phyloP scores from a whole-genome alignment of 192 early-diverging fungal genomes.

The Umbelopsis isabellina region DNA sequence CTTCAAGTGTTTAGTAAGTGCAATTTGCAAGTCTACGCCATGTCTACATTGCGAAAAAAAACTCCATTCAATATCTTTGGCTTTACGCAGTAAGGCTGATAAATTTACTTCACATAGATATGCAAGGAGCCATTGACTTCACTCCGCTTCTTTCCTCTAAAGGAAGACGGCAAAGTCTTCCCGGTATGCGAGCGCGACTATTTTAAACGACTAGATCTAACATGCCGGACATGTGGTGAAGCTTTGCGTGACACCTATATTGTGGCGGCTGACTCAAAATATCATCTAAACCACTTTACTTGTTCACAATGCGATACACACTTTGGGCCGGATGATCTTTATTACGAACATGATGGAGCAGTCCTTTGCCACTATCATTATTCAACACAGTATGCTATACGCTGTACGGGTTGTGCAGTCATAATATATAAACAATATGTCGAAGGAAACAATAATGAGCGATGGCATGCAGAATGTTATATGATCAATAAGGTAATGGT shows the following conservation, averaged over 20 bases:
- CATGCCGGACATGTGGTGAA: slow-evolving; percentile 71
- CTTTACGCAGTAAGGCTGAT: not conserved
- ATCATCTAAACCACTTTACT: slow-evolving; percentile 85
- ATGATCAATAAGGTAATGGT: slow-evolving; percentile 85
- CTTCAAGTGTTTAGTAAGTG: slow-evolving; percentile 24
- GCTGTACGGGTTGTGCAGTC: slow-evolving; percentile 81
- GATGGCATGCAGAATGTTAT: slow-evolving; percentile 93
- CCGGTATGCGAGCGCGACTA: slow-evolving; percentile 72
- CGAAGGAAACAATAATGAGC: slow-evolving; percentile 67
- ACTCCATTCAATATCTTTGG: not conserved
- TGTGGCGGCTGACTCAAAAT: slow-evolving; percentile 73
- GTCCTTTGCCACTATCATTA: slow-evolving; percentile 85
- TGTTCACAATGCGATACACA: slow-evolving; percentile 76
- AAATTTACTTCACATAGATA: slow-evolving; percentile 39
- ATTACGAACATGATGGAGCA: slow-evolving; percentile 80
- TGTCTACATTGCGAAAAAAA: not conserved
- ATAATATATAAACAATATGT: slow-evolving; percentile 83
- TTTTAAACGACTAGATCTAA: slow-evolving; percentile 63
- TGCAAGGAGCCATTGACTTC: slow-evolving; percentile 59
- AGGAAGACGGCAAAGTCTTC: slow-evolving; percentile 39
- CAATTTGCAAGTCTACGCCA: not conserved
- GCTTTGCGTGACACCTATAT: slow-evolving; percentile 80
- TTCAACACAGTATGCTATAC: slow-evolving; percentile 69
- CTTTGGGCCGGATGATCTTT: slow-evolving; percentile 78
- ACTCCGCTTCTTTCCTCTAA: slow-evolving; percentile 63